These are phyloP conservation scores for Diaporthe destruens DNA, from an alignment of 2,329 filamentous ascomycete genomes.

Conservation along the genomic window DNA sequence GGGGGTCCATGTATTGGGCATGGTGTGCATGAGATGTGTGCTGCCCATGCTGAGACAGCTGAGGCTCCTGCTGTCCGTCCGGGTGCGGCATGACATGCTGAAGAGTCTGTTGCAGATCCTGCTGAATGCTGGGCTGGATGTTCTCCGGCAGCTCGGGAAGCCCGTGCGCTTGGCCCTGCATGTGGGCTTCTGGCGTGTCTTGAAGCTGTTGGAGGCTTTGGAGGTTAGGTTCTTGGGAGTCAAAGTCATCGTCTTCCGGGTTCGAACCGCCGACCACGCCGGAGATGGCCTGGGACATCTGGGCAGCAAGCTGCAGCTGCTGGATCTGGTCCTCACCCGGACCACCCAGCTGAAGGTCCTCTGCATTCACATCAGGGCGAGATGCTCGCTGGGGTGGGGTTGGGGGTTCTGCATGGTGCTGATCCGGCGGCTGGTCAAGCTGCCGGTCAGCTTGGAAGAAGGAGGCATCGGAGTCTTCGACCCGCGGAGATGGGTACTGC, in stretches of 20 bases:
- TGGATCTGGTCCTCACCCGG: conserved; percentile 51
- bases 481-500: conserved; percentile 39
- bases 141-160: conserved; percentile 54
- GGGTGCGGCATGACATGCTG: conserved; percentile 45
- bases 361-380: conserved; percentile 59
- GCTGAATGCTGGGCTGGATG: conserved; percentile 54
- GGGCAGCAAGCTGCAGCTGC: conserved; percentile 67
- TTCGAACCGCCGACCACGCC: conserved; percentile 64
- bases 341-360: conserved; percentile 70
- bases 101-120: conserved; percentile 49
- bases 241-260: conserved; percentile 49
- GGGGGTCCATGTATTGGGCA: conserved; percentile 46
- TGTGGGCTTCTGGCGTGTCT: conserved; percentile 45
- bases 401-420: conserved; percentile 51
- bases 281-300: conserved; percentile 67
- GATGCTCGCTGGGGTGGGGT: conserved; percentile 57
- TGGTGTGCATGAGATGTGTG: conserved; percentile 49
- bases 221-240: conserved; percentile 41
- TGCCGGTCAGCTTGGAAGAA: conserved; percentile 40
- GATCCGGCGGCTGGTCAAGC: conserved; percentile 45
- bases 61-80: conserved; percentile 44
- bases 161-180: conserved; percentile 46
- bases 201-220: conserved; percentile 43
- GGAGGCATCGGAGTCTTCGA: conserved; percentile 39
- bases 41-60: conserved; percentile 35